phyloP scores from a whole-genome alignment of 2,329 filamentous ascomycete species.

The Aureobasidium subglaciale region DNA sequence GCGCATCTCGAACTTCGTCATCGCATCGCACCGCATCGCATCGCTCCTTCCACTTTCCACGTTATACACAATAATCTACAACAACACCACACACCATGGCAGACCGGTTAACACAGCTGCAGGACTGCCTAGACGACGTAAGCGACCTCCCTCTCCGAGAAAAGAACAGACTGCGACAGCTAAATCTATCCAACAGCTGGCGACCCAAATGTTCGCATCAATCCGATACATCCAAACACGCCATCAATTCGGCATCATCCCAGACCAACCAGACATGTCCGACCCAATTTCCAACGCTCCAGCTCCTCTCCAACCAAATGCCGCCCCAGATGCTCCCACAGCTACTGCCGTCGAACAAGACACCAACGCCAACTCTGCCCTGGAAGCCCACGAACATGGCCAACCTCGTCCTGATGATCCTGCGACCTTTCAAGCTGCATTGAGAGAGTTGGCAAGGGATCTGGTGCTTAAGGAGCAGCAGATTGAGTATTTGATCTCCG shows the following conservation, averaged over 20 bases:
- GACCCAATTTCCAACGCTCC: constrained; percentile 11
- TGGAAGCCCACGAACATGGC: constrained; percentile 9
- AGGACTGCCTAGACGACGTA: constrained; percentile 79
- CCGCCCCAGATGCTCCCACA: not conserved
- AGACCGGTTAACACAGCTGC: constrained; percentile 73
- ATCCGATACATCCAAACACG: constrained; percentile 38
- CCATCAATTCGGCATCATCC: constrained; percentile 36
- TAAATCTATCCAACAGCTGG: constrained; percentile 30
- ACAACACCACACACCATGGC: constrained; percentile 44
- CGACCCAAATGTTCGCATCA: constrained; percentile 42
- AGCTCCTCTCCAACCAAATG: constrained; percentile 13
- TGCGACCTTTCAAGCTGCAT: constrained; percentile 59
- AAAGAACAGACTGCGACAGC: constrained; percentile 9
- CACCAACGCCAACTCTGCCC: constrained; percentile 15
- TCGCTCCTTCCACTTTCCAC: not conserved
- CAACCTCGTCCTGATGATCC: constrained; percentile 53
- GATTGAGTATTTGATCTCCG: constrained; percentile 69
- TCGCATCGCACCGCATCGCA: not conserved
- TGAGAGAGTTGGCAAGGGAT: constrained; percentile 68
- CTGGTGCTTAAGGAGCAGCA: constrained; percentile 75
- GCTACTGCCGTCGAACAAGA: constrained; percentile 9
- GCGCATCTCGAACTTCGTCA: not conserved
- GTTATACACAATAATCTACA: not conserved
- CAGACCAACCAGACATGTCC: constrained; percentile 34
- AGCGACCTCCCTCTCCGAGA: constrained; percentile 13